Evolutionary conservation across 2,329 filamentous ascomycete genomes (phyloP).

Genomic region (Thielaviopsis populi): DNA sequence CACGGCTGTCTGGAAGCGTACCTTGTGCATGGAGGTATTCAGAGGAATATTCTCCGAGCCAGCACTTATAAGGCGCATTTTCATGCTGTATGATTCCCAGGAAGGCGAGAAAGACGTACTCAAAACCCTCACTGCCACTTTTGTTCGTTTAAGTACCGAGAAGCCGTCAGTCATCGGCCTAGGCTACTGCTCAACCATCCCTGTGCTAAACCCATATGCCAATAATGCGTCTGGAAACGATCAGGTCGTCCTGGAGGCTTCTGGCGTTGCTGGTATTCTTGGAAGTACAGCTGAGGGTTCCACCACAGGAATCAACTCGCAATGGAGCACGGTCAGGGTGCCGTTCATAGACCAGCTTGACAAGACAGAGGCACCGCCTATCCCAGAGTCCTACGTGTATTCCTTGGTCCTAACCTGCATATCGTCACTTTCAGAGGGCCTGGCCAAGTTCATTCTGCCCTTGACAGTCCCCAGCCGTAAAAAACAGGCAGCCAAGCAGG

Average conservation of each 20-base stretch:
- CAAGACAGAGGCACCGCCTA: constrained; percentile 65
- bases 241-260: constrained; percentile 77
- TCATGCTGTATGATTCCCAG: constrained; percentile 59
- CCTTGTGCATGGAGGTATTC: constrained; percentile 83
- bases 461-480: constrained; percentile 66
- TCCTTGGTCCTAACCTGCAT: constrained; percentile 79
- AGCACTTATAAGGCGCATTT: constrained; percentile 62
- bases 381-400: constrained; percentile 91
- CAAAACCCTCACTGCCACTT: constrained; percentile 67
- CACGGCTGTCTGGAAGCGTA: constrained; percentile 67
- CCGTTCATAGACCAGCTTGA: constrained; percentile 90
- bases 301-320: constrained; percentile 66
- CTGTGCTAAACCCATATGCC: constrained; percentile 43
- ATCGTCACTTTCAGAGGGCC: constrained; percentile 74
- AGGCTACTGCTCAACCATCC: constrained; percentile 74
- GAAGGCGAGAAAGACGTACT: constrained; percentile 62
- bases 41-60: constrained; percentile 73
- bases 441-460: constrained; percentile 86
- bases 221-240: constrained; percentile 49
- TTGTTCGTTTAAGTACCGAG: constrained; percentile 86
- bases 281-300: constrained; percentile 51
- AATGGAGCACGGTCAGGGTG: constrained; percentile 79
- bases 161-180: constrained; percentile 80
- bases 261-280: constrained; percentile 77
- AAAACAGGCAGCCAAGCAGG: constrained; percentile 27